A percentile compares a stretch with the other conserved stretches of the same genome.
Conservation (phyloP, 2,329 filamentous ascomycete species). For the Cadophora sp. region DNA sequence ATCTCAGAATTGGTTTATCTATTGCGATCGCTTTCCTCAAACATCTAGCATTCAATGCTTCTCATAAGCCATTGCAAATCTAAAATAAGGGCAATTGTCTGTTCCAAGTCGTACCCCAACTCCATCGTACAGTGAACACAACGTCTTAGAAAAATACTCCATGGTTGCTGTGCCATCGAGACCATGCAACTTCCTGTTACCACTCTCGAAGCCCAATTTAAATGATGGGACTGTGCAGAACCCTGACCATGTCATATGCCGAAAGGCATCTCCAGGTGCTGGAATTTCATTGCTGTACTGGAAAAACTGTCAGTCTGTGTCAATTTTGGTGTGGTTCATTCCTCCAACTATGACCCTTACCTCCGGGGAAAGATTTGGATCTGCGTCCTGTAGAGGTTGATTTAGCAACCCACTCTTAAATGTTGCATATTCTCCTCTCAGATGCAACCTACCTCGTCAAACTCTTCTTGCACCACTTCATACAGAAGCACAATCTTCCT, state of each 20-base stretch:
- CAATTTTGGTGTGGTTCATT: neutral
- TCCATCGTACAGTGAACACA: neutral
- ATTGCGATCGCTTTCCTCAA: neutral
- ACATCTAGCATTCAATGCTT: neutral
- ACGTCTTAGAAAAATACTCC: neutral
- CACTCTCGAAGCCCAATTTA: neutral
- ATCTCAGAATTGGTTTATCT: neutral
- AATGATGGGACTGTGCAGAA: neutral
- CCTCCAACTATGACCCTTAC: neutral
- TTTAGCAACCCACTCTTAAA: neutral
- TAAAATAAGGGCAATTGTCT: conserved; percentile 1
- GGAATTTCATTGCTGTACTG: neutral
- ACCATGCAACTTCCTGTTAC: neutral
- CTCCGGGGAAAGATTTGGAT: neutral
- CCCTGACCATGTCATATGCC: conserved; percentile 9
- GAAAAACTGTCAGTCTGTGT: neutral
- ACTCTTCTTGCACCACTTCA: conserved; percentile 5
- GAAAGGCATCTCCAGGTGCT: neutral
- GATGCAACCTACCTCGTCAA: neutral
- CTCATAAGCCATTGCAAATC: conserved; percentile 3
- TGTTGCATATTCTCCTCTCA: neutral
- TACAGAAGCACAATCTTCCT: neutral
- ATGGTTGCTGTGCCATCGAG: neutral
- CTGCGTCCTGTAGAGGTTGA: neutral
- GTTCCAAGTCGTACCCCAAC: neutral